phyloP scores from a whole-genome alignment of 1,139 yeast species.

The Protomyces gravidus region DNA sequence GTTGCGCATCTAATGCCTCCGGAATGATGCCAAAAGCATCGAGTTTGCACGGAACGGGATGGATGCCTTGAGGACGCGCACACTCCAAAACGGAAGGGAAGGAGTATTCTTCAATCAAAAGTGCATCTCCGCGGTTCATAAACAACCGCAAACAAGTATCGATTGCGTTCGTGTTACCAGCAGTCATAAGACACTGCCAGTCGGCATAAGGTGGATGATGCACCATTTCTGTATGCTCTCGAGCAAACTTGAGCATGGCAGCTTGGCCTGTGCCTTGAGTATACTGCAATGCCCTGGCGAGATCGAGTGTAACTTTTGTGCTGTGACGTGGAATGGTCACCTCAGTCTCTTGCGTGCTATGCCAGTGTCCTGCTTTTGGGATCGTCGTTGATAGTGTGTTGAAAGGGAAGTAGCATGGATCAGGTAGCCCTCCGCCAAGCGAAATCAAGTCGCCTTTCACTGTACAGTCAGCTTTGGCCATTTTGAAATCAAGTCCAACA shows the following conservation, averaged over 20 bases:
- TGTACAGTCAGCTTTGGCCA: slow-evolving; percentile 40
- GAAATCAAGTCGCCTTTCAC: slow-evolving; percentile 67
- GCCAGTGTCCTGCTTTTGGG: slow-evolving; percentile 47
- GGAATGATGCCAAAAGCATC: slow-evolving; percentile 80
- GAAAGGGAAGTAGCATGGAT: slow-evolving; percentile 88
- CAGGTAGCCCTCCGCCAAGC: slow-evolving; percentile 93
- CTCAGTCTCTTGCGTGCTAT: slow-evolving; percentile 36
- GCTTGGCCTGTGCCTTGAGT: slow-evolving; percentile 79
- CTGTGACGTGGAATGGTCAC: slow-evolving; percentile 41
- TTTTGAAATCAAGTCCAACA: slow-evolving; percentile 47
- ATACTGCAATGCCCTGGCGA: slow-evolving; percentile 84
- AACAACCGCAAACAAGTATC: slow-evolving; percentile 79
- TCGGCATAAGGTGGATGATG: slow-evolving; percentile 60
- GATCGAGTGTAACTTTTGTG: slow-evolving; percentile 57
- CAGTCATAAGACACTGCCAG: slow-evolving; percentile 61
- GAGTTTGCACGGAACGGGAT: slow-evolving; percentile 68
- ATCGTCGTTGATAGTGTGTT: slow-evolving; percentile 71
- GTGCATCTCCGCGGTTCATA: slow-evolving; percentile 68
- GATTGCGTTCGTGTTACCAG: slow-evolving; percentile 88
- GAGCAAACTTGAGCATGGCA: slow-evolving; percentile 61
- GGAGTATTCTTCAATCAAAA: slow-evolving; percentile 76
- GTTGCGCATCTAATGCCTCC: slow-evolving; percentile 56
- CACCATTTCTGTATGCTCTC: slow-evolving; percentile 69
- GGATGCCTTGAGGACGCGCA: slow-evolving; percentile 67
- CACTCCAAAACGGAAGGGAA: slow-evolving; percentile 83